A percentile compares a stretch with the other conserved stretches of the same genome.
Conservation (phyloP, 768 basidiomycete species). For the Kwoniella dendrophila region DNA sequence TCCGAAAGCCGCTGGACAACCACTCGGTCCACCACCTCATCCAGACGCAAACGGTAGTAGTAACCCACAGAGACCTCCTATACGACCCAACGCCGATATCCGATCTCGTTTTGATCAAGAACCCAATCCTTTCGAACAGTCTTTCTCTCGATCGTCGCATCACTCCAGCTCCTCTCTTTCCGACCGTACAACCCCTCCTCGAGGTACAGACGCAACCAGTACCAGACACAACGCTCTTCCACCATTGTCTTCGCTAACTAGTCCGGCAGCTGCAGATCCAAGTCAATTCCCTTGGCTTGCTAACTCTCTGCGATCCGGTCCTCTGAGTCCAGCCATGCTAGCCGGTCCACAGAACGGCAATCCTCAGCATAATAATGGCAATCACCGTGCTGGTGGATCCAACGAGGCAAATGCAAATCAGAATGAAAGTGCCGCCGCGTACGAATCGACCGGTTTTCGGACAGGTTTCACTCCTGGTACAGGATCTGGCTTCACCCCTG, state of each 20-base stretch:
- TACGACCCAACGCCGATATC: constrained; percentile 43
- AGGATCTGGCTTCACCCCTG: constrained; percentile 74
- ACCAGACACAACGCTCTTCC: constrained; percentile 51
- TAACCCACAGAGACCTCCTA: constrained; percentile 43
- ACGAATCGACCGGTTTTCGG: constrained; percentile 70
- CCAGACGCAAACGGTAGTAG: constrained; percentile 1
- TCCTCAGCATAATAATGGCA: constrained; percentile 21
- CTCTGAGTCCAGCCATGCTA: constrained; percentile 94
- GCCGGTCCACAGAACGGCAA: constrained; percentile 67
- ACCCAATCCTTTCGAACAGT: constrained; percentile 93
- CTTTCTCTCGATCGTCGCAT: constrained; percentile 66
- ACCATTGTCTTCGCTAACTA: constrained; percentile 52
- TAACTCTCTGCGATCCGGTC: constrained; percentile 81
- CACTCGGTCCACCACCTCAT: constrained; percentile 13
- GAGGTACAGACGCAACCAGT: constrained; percentile 47
- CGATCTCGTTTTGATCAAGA: constrained; percentile 63
- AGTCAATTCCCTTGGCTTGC: constrained; percentile 58
- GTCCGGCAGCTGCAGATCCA: constrained; percentile 52
- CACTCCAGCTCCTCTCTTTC: constrained; percentile 35
- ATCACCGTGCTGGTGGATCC: constrained; percentile 10
- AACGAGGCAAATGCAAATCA: constrained; percentile 7
- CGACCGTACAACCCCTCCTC: constrained; percentile 60
- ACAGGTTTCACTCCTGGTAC: constrained; percentile 77
- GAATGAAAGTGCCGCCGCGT: constrained; percentile 55
- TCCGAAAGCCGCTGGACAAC: constrained; percentile 14